Percentiles rank a stretch among this genome's conserved stretches.
phyloP scores from a whole-genome alignment of 129 eudicot genomes.

The Artemisia argyi region DNA sequence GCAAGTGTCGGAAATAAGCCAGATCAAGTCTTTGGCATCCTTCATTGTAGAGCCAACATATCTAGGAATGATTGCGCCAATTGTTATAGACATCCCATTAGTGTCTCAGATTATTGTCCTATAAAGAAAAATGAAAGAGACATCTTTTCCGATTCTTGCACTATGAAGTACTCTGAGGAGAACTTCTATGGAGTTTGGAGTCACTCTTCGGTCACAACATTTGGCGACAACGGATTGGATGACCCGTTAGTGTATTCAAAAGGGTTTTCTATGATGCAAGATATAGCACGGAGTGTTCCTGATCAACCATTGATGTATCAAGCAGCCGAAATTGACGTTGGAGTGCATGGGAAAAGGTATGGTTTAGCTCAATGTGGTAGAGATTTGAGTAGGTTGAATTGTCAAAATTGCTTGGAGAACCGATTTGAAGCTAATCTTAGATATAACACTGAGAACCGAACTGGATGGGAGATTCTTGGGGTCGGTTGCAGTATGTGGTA shows the following conservation, averaged over 20 bases:
- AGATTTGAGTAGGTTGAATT: constrained; percentile 24
- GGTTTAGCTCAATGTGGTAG: constrained; percentile 35
- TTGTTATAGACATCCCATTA: neutral
- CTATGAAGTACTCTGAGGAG: constrained; percentile 5
- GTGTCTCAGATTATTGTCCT: neutral
- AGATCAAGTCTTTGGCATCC: constrained; percentile 17
- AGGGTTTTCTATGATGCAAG: constrained; percentile 27
- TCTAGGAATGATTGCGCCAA: constrained; percentile 5
- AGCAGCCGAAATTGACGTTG: constrained; percentile 12
- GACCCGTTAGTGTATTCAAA: constrained; percentile 21
- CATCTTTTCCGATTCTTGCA: neutral
- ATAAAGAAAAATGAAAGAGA: neutral
- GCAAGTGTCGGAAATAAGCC: constrained; percentile 25
- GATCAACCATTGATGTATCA: constrained; percentile 27
- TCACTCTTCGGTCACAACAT: neutral
- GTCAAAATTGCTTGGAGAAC: constrained; percentile 31
- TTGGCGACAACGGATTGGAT: constrained; percentile 3
- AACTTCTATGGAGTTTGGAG: constrained; percentile 16
- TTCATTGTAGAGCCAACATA: constrained; percentile 23
- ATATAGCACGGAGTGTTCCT: constrained; percentile 7
- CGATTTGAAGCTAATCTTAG: neutral
- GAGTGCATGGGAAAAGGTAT: constrained; percentile 21
- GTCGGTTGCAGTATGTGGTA: constrained; percentile 34
- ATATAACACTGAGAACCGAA: neutral
- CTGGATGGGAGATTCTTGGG: constrained; percentile 28